These are phyloP conservation scores for Rubroboletus satanas DNA, from an alignment of 768 basidiomycete genomes.

Conservation along the genomic window DNA sequence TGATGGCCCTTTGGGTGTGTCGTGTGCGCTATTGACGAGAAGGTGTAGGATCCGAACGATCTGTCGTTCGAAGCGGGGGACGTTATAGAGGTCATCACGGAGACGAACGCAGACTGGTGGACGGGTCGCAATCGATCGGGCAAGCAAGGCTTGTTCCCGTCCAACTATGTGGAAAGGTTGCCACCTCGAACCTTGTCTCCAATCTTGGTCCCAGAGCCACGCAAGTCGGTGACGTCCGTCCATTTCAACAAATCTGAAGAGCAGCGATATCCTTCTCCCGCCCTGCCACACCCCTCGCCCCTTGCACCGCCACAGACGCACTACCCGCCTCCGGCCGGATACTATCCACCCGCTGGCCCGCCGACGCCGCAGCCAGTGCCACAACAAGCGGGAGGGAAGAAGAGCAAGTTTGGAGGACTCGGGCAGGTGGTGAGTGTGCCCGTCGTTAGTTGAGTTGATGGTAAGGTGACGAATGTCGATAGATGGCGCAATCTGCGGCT, in stretches of 20 bases:
- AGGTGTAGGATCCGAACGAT: conserved; percentile 66
- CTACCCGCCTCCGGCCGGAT: conserved; percentile 15
- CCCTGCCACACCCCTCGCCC: conserved; percentile 15
- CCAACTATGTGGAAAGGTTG: conserved; percentile 68
- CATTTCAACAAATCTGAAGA: conserved; percentile 8
- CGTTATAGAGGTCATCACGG: conserved; percentile 72
- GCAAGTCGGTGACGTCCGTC: conserved; percentile 12
- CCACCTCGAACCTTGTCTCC: conserved; percentile 19
- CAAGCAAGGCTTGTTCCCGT: conserved; percentile 72
- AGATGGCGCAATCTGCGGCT: conserved; percentile 34
- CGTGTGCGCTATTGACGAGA: conserved; percentile 5
- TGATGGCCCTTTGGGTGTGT: not conserved
- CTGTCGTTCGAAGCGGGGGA: conserved; percentile 73
- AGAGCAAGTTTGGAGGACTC: conserved; percentile 37
- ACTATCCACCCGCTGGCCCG: conserved; percentile 31
- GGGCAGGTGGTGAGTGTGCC: conserved; percentile 35
- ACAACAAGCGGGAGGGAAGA: conserved; percentile 33
- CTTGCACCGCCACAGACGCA: conserved; percentile 13
- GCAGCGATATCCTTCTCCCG: conserved; percentile 18
- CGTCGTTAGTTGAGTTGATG: not conserved
- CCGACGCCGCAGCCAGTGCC: conserved; percentile 34
- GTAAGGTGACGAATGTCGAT: not conserved
- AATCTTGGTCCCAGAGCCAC: conserved; percentile 21
- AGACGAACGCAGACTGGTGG: conserved; percentile 92
- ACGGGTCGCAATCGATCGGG: conserved; percentile 60